Evolutionary conservation across 2,329 filamentous ascomycete genomes (phyloP).

Genomic region (Pseudocercospora musae): DNA sequence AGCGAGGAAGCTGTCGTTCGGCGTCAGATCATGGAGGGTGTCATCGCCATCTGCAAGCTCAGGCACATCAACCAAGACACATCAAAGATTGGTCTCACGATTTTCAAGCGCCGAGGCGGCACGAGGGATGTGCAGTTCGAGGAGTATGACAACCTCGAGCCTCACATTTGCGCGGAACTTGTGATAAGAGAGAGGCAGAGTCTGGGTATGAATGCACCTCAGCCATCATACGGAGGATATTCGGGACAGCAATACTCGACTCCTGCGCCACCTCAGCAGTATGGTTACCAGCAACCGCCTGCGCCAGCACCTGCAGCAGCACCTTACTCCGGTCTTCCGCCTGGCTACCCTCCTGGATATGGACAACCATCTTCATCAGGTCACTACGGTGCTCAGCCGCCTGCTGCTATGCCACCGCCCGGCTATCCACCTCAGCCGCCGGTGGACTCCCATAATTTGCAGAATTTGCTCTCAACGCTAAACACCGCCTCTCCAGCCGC

Average conservation of each 20-base stretch:
- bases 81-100: slow-evolving; percentile 74
- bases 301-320: slow-evolving; percentile 37
- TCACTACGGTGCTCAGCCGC: slow-evolving; percentile 27
- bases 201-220: slow-evolving; percentile 31
- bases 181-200: slow-evolving; percentile 67
- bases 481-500: slow-evolving; percentile 32
- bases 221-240: slow-evolving; percentile 22
- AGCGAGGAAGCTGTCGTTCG: slow-evolving; percentile 76
- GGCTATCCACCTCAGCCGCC: slow-evolving; percentile 43
- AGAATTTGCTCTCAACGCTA: slow-evolving; percentile 65
- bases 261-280: slow-evolving; percentile 24
- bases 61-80: slow-evolving; percentile 64
- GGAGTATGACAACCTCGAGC: slow-evolving; percentile 81
- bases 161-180: slow-evolving; percentile 73
- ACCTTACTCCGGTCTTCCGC: slow-evolving; percentile 31
- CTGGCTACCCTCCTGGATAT: slow-evolving; percentile 17
- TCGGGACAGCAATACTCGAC: slow-evolving; percentile 28
- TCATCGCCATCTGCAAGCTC: slow-evolving; percentile 78
- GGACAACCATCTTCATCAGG: slow-evolving; percentile 30
- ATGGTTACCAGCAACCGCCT: slow-evolving; percentile 32
- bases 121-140: slow-evolving; percentile 75
- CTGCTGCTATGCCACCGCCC: slow-evolving; percentile 31
- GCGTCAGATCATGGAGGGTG: slow-evolving; percentile 82
- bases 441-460: slow-evolving; percentile 66
- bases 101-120: slow-evolving; percentile 79